Base-by-base conservation (phyloP, 2,329 filamentous ascomycete genomes). In the Acrodontium crateriforme region DNA sequence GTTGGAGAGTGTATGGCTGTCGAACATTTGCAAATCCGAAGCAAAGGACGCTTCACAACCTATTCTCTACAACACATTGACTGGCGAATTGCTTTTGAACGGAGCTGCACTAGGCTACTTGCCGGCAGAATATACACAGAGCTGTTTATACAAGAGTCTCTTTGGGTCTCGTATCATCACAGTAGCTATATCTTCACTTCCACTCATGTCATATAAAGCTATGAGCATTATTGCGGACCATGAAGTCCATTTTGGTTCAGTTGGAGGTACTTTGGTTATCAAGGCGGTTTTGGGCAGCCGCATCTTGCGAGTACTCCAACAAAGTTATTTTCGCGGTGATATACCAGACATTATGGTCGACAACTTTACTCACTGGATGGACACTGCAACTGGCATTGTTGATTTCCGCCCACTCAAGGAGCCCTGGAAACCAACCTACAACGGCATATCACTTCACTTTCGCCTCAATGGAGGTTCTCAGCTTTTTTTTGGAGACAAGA, bases 361-460 rank as follows among this genome's bases (percentile, higher is more conserved):
- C 1, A 49, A 60, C 5, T 75, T 67, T 27, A 54, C 66, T 0
- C 73, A 79, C 35, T 78, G 72, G 71, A 50, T 77, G 3, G 54
- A 77, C 22, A 9, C 73, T 0, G 25, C 34, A 2, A 51, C 49
- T 1, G 52, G 55, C 2, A 28, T 50, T 1, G 27, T 79, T 0
- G 65, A 78, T 24, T 62, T 75, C 13, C 56, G 71, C 7, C 42
- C 43, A 2, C 28, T 20, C 6, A 13, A 33, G 1, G 27, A 39
- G 5, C 35, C 39, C 1, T 49, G 48, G 48, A 30, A 34, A 14
- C 9, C 16, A 6, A 18, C 11, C 1, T 28, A 26, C 2, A n/a
- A n/a, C n/a, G n/a, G n/a, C n/a, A n/a, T n/a, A n/a, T n/a, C n/a
- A n/a, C n/a, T n/a, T n/a, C n/a, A n/a, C n/a, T n/a, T n/a, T n/a